A percentile compares a stretch with the other conserved stretches of the same genome.
These are phyloP conservation scores for Eucalyptus sp. DNA, from an alignment of 345 rosid species.

Conservation along the genomic window DNA sequence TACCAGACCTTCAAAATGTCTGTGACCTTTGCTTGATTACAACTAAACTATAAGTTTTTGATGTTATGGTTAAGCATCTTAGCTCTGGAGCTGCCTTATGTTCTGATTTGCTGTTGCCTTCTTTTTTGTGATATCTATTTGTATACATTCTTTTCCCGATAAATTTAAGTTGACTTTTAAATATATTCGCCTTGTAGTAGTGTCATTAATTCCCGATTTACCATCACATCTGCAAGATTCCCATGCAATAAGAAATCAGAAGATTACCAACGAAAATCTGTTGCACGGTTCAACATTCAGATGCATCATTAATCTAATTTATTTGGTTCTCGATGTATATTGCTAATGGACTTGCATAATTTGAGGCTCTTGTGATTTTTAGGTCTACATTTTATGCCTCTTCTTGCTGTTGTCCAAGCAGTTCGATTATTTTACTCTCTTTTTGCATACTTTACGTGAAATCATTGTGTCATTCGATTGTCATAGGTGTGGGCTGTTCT, in stretches of 20 bases:
- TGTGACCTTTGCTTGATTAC: background rate
- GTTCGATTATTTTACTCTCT: background rate
- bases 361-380: background rate
- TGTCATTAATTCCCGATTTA: background rate
- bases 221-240: background rate
- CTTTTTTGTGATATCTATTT: background rate
- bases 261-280: background rate
- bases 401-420: background rate
- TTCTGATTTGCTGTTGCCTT: background rate
- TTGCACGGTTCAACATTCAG: background rate
- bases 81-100: background rate
- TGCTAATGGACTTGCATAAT: background rate
- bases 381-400: background rate
- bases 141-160: background rate
- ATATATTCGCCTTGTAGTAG: background rate
- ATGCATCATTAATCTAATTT: background rate
- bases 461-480: background rate
- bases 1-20: background rate
- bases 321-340: background rate
- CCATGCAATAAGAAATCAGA: background rate
- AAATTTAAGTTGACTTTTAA: background rate
- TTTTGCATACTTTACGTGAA: background rate
- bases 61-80: background rate
- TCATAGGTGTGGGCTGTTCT: constrained; percentile 86
- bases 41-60: background rate